A percentile compares a stretch with the other conserved stretches of the same genome.
These are phyloP conservation scores for Trichosporon inkin DNA, from an alignment of 1,284 basidiomycete genomes.

Conservation along the genomic window DNA sequence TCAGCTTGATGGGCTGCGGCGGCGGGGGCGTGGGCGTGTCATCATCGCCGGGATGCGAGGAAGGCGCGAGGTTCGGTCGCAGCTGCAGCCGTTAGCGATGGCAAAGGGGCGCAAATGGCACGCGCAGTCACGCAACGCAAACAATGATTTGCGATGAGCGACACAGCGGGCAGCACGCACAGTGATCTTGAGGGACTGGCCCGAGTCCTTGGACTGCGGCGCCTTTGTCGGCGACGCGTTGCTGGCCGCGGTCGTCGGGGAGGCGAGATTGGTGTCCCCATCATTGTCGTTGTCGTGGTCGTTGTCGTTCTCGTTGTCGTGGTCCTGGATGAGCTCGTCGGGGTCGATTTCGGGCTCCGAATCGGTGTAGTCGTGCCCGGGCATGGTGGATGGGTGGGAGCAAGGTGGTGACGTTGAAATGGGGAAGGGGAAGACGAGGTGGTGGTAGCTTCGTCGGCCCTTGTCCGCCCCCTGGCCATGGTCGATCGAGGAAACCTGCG, in stretches of 20 bases:
- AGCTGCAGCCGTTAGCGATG: not conserved
- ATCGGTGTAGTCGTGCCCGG: conserved; percentile 33
- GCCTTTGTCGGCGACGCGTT: not conserved
- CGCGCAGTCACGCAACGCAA: too few species aligned
- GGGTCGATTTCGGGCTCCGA: conserved; percentile 25
- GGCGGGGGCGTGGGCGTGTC: conserved; percentile 34
- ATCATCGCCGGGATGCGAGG: conserved; percentile 4
- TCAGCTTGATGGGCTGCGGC: conserved; percentile 39
- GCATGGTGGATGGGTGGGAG: conserved; percentile 13
- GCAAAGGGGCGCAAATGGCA: not conserved
- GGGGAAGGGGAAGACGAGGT: not conserved
- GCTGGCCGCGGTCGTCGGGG: not conserved
- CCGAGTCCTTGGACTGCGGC: conserved; percentile 3
- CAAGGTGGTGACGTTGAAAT: not conserved
- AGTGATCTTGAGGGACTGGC: conserved; percentile 11
- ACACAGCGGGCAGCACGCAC: not conserved
- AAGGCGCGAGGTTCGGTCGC: not conserved
- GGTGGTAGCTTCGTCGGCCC: not conserved
- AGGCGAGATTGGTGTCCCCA: not conserved
- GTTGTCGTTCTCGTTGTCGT: not conserved
- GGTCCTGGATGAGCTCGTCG: conserved; percentile 8
- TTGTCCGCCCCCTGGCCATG: not conserved
- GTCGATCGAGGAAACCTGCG: not conserved
- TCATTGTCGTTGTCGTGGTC: not conserved
- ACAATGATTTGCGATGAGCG: not conserved